Evolutionary conservation across 768 basidiomycete species (phyloP).

Genomic region (Termitomyces sp.): DNA sequence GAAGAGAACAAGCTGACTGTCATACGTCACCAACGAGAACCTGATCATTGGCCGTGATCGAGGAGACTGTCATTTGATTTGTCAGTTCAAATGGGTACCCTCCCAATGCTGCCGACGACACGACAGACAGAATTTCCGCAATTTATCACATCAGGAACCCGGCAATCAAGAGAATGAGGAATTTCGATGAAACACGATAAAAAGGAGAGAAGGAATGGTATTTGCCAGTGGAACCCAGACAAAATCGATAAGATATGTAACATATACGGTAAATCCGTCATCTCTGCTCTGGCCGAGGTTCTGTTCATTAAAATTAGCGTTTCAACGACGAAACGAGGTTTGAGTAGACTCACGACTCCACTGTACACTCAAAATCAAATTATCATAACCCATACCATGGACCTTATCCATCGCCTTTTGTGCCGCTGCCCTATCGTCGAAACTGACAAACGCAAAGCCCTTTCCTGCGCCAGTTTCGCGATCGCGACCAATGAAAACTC

Average conservation of each 20-base stretch:
- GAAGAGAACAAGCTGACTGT: not conserved
- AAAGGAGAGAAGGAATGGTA: not conserved
- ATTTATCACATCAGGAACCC: not conserved
- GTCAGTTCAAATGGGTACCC: too few relatives aligned
- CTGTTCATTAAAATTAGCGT: constrained; percentile 10
- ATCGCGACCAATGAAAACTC: constrained; percentile 94
- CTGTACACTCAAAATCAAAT: constrained; percentile 69
- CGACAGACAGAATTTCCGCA: too few relatives aligned
- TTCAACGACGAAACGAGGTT: not conserved
- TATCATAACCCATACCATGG: constrained; percentile 89
- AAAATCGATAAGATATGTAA: not conserved
- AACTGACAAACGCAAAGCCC: constrained; percentile 97
- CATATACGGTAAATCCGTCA: not conserved
- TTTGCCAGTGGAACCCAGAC: not conserved
- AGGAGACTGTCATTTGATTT: not conserved
- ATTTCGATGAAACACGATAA: not conserved
- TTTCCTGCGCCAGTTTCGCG: constrained; percentile 92
- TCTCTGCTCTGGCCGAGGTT: constrained; percentile 26
- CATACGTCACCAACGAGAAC: not conserved
- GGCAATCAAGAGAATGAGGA: not conserved
- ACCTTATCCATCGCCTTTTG: constrained; percentile 90
- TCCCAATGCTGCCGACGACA: not conserved
- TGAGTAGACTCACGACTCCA: constrained; percentile 51
- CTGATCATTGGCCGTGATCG: not conserved
- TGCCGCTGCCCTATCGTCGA: constrained; percentile 74